Evolutionary conservation across 2,329 filamentous ascomycete species (phyloP).

Genomic region (Nigrospora oryzae): DNA sequence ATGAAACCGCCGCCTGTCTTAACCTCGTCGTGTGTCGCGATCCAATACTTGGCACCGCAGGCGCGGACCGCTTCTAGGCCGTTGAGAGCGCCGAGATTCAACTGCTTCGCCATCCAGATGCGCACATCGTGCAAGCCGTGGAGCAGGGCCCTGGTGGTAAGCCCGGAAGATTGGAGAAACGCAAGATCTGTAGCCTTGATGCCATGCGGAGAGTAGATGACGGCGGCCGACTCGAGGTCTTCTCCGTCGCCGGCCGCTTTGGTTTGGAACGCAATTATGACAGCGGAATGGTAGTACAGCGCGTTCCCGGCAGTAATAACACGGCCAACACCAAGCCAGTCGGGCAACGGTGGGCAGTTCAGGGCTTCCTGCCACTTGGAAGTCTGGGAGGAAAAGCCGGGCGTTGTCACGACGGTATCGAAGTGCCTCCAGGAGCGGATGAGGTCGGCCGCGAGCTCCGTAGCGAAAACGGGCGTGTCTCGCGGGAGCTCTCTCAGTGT

Average conservation of each 20-base stretch:
- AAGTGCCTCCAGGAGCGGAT: conserved; percentile 54
- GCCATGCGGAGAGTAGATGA: conserved; percentile 59
- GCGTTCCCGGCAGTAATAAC: conserved; percentile 44
- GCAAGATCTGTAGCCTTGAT: conserved; percentile 38
- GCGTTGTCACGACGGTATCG: conserved; percentile 39
- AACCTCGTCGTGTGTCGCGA: conserved; percentile 57
- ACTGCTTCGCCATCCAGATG: conserved; percentile 39
- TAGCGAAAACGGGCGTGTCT: conserved; percentile 50
- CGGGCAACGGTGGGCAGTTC: conserved; percentile 31
- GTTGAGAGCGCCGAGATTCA: conserved; percentile 57
- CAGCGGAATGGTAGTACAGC: conserved; percentile 53
- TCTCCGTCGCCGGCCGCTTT: conserved; percentile 8
- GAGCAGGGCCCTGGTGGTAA: conserved; percentile 48
- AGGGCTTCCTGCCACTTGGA: conserved; percentile 14
- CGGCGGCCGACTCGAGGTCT: conserved; percentile 13
- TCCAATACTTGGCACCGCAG: conserved; percentile 51
- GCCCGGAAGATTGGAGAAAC: conserved; percentile 29
- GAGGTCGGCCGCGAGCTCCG: conserved; percentile 46
- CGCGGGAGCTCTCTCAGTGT: conserved; percentile 47
- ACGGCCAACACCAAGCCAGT: conserved; percentile 53
- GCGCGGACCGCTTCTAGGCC: conserved; percentile 46
- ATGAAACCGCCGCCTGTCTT: conserved; percentile 52
- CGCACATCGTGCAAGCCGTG: conserved; percentile 57
- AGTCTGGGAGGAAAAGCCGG: conserved; percentile 28
- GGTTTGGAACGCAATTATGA: conserved; percentile 46